These are phyloP conservation scores for Pestalotiopsis sp. DNA, from an alignment of 2,329 filamentous ascomycete genomes.

Conservation along the genomic window DNA sequence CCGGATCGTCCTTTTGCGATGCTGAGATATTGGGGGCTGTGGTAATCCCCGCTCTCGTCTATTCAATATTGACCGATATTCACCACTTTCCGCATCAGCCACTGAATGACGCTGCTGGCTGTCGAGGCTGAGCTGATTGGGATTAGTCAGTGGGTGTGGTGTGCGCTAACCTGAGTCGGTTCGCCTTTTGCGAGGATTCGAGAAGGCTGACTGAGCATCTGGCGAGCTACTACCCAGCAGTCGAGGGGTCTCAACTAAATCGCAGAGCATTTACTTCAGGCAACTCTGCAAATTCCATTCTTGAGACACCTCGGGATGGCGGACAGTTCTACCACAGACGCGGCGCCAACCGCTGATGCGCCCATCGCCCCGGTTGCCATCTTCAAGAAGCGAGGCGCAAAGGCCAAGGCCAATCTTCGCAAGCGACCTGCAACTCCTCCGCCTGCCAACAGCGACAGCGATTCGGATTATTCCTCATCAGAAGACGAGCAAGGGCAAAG, in stretches of 20 bases:
- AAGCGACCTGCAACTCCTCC: slow-evolving; percentile 81
- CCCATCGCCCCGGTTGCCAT: slow-evolving; percentile 56
- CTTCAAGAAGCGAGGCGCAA: slow-evolving; percentile 85
- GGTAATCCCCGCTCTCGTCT: not conserved
- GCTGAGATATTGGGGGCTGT: not conserved
- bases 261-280: not conserved
- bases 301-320: not conserved
- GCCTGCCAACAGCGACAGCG: slow-evolving; percentile 56
- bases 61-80: not conserved
- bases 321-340: slow-evolving; percentile 20
- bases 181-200: not conserved
- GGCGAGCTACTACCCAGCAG: not conserved
- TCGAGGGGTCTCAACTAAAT: not conserved
- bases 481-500: slow-evolving; percentile 76
- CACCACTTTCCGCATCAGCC: not conserved
- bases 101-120: not conserved
- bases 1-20: not conserved
- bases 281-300: not conserved
- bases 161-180: not conserved
- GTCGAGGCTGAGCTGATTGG: not conserved
- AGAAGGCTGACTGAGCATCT: not conserved
- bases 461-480: slow-evolving; percentile 67
- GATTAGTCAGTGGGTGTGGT: not conserved
- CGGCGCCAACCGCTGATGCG: slow-evolving; percentile 17
- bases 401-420: slow-evolving; percentile 73